Conservation (phyloP, 148 eudicot species). For the Fallopia convolvulus region DNA sequence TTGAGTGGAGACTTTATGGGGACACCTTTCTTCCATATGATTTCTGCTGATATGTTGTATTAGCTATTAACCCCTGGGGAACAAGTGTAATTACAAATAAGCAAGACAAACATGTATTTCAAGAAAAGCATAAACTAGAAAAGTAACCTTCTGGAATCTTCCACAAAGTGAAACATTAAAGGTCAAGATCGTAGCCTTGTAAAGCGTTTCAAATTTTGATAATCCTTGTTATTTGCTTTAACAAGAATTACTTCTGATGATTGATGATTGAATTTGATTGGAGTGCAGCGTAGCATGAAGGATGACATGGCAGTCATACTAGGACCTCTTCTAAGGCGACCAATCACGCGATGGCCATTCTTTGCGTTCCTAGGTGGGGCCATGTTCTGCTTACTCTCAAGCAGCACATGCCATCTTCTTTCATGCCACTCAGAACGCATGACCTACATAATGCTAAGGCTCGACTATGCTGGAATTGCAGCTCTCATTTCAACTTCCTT, state of each 20-base stretch:
- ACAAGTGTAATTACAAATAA: not conserved
- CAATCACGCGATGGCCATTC: slow-evolving; percentile 97
- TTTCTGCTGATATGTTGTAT: not conserved
- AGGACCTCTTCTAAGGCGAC: slow-evolving; percentile 54
- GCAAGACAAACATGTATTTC: no score
- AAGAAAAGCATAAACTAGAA: no score
- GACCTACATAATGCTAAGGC: slow-evolving; percentile 71
- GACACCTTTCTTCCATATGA: not conserved
- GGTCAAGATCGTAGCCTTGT: no score
- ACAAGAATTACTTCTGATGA: not conserved
- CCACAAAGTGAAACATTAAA: no score
- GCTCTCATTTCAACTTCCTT: slow-evolving; percentile 92
- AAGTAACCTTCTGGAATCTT: not conserved
- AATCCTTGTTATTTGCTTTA: not conserved
- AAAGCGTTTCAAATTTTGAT: no score
- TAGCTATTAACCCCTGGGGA: not conserved
- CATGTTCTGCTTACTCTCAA: slow-evolving; percentile 91
- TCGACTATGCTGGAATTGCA: slow-evolving; percentile 91
- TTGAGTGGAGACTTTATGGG: not conserved
- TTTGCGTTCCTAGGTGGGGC: slow-evolving; percentile 89
- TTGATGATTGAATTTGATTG: not conserved
- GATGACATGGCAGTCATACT: slow-evolving; percentile 62
- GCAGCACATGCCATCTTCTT: slow-evolving; percentile 84
- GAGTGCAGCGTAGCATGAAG: slow-evolving; percentile 51
- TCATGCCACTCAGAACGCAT: slow-evolving; percentile 77